Evolutionary conservation across 208 protist species (phyloP), one percentile per base, ranked within the genome.

Genomic region (Wallacemonas sp.): DNA sequence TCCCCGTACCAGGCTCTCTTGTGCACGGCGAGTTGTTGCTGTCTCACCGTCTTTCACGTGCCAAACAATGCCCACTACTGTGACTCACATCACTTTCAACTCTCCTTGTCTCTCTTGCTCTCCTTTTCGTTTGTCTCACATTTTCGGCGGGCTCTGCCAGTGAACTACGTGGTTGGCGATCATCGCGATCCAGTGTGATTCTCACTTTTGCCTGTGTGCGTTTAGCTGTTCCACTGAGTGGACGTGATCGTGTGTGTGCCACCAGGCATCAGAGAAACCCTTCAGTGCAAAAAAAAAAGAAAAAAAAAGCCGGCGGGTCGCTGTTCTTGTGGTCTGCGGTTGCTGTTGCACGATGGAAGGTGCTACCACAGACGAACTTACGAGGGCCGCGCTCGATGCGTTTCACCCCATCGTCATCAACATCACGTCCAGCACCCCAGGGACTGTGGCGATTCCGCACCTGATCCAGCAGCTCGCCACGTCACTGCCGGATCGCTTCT

Each of bases 361-460:
- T 17, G 26, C 61, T 23, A 21, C 24, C 2, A 9, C 38, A 2
- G 36, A 23, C 4, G 65, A 82, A 1, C 34, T 78, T 1, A 39
- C 17, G 1, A 60, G n/a, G 14, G 60, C 69, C 21, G 77, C 82
- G 0, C 61, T 87, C 2, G 12, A 52, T 8, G 55, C 48, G 21
- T 88, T 83, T 47, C 68, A 72, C 21, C 82, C 82, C 12, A 32
- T 88, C 17, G 68, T 85, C 5, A 75, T 88, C 26, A 64, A 64
- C 14, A 44, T 83, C 39, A 78, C 68, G 14, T 60, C 79, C 6
- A 68, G 71, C 39, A 82, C 82, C 17, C 65, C 69, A 27, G 60
- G 80, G 14, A 75, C 44, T 4, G 60, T 88, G 2, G 76, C 68
- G 36, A 33, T 82, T 2, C 55, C 61, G 0, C 56, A 23, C 21